A percentile compares a stretch with the other conserved stretches of the same genome.
phyloP scores from a whole-genome alignment of 164 flowering plant genomes.

The Piper betle region DNA sequence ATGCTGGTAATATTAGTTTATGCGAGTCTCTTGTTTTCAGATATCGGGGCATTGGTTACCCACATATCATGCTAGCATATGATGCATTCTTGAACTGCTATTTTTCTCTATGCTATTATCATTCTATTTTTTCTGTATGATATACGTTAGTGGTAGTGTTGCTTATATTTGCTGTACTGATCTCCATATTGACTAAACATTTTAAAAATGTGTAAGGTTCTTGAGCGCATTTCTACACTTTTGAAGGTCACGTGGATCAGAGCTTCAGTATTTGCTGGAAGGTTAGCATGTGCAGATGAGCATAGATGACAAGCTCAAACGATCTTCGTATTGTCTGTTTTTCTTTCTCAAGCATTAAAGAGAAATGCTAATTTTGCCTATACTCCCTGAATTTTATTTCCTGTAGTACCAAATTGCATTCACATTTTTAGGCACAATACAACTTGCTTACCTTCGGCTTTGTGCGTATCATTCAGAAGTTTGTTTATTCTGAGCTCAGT shows the following conservation, averaged over 20 bases:
- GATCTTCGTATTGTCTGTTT: neutral
- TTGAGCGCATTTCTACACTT: slow-evolving; percentile 34
- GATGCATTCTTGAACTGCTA: neutral
- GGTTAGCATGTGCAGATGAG: slow-evolving; percentile 19
- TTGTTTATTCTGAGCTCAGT: no score
- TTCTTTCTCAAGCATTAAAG: neutral
- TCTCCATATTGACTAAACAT: neutral
- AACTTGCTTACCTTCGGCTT: no score
- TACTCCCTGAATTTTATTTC: neutral
- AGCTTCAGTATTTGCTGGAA: slow-evolving; percentile 48
- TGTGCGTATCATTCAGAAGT: no score
- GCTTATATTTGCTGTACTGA: neutral
- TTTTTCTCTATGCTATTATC: neutral
- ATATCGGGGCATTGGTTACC: neutral
- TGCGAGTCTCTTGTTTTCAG: neutral
- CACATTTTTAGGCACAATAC: no score
- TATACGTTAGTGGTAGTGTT: neutral
- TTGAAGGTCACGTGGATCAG: slow-evolving; percentile 79
- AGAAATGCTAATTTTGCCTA: neutral
- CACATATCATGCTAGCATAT: neutral
- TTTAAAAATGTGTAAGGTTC: slow-evolving; percentile 39
- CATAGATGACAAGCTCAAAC: neutral
- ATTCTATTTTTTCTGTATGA: neutral
- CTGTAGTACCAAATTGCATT: no score
- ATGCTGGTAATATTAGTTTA: slow-evolving; percentile 42